Evolutionary conservation across 306 rosid species (phyloP).

Genomic region (Vachellia collinsii): DNA sequence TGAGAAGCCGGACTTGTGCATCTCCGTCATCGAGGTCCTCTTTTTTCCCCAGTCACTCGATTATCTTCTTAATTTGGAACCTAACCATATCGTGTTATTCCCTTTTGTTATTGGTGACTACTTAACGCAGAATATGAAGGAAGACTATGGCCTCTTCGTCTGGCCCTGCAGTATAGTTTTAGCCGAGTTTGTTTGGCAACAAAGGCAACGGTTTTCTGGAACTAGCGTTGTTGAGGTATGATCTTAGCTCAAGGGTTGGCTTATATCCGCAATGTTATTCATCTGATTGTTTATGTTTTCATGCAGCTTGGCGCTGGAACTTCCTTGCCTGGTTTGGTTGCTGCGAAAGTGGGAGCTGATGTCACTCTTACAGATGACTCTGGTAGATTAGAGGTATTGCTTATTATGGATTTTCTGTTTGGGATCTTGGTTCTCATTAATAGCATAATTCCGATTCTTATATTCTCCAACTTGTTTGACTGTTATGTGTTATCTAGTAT

Average conservation of each 20-base stretch:
- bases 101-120: not conserved
- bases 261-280: not conserved
- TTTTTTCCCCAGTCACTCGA: conserved; percentile 2
- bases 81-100: conserved; percentile 5
- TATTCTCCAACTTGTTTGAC: not conserved
- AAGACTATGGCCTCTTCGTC: conserved; percentile 62
- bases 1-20: conserved; percentile 40
- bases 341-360: conserved; percentile 56
- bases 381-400: conserved; percentile 47
- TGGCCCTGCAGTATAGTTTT: conserved; percentile 84
- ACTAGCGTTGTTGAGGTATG: conserved; percentile 59
- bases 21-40: conserved; percentile 65
- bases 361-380: conserved; percentile 67
- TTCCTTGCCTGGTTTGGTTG: conserved; percentile 67
- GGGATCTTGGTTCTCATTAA: not conserved
- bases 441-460: not conserved
- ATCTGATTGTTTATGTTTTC: not conserved
- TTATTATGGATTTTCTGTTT: not conserved
- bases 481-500: not conserved
- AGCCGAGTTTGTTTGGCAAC: conserved; percentile 74
- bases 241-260: not conserved
- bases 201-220: conserved; percentile 53
- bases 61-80: not conserved
- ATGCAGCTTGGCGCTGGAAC: conserved; percentile 74
- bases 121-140: conserved; percentile 32